Conservation (phyloP, 139 green algal genomes). For the Astrephomene gubernaculifera region DNA sequence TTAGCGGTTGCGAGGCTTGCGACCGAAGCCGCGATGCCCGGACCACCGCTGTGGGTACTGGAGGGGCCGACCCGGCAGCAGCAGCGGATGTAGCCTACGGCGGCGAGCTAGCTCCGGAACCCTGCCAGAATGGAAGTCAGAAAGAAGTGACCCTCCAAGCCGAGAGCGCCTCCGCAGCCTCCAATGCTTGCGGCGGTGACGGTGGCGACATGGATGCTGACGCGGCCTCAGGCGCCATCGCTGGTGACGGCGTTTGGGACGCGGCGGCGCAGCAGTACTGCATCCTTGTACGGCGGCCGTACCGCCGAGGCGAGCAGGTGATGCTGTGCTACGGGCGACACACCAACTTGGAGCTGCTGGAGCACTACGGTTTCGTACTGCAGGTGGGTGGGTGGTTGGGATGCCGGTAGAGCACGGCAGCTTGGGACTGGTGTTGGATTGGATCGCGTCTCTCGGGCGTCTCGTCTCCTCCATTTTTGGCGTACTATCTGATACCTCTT, state of each 20-base stretch:
- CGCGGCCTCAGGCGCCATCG: not conserved
- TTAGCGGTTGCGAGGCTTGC: no score
- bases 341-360: slow-evolving; percentile 90
- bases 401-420: not conserved
- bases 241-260: slow-evolving; percentile 33
- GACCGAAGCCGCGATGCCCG: no score
- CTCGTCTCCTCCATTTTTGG: no score
- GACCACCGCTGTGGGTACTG: no score
- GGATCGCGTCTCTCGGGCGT: no score
- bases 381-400: not conserved
- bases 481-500: no score
- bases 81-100: no score
- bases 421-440: not conserved
- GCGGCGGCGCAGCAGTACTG: slow-evolving; percentile 24
- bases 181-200: not conserved
- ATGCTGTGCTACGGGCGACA: slow-evolving; percentile 91
- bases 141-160: no score
- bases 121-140: no score
- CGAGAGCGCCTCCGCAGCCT: not conserved
- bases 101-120: no score
- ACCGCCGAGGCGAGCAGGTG: slow-evolving; percentile 70
- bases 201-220: not conserved
- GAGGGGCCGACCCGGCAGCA: no score
- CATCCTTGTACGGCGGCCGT: slow-evolving; percentile 15
- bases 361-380: slow-evolving; percentile 91